Conservation (phyloP, 306 rosid genomes). For the Medicago truncatula region DNA sequence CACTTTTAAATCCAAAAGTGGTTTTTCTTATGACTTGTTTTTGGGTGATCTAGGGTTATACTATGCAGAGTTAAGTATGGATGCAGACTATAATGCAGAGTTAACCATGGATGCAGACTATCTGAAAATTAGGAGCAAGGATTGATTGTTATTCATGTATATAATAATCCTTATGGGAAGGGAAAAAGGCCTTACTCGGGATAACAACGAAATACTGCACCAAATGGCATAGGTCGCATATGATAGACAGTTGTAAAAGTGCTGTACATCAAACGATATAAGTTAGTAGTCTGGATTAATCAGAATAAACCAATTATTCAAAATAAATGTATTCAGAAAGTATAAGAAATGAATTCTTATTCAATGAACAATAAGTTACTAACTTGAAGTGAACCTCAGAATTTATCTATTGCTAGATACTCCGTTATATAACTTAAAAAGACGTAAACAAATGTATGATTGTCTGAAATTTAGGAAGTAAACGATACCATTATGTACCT, state of each 20-base stretch:
- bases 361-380: constrained; percentile 19
- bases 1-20: constrained; percentile 12
- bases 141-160: background rate
- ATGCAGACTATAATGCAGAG: constrained; percentile 10
- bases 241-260: constrained; percentile 81
- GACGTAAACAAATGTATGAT: background rate
- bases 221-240: constrained; percentile 91
- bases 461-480: constrained; percentile 19
- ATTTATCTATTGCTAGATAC: constrained; percentile 15
- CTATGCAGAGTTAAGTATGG: constrained; percentile 17
- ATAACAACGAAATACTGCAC: constrained; percentile 91
- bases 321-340: constrained; percentile 30
- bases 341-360: constrained; percentile 23
- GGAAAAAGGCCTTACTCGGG: constrained; percentile 71
- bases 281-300: constrained; percentile 37
- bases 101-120: constrained; percentile 19
- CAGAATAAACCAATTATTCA: constrained; percentile 24
- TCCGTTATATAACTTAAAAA: background rate
- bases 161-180: background rate
- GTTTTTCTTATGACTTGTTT: background rate
- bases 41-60: background rate
- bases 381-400: constrained; percentile 1
- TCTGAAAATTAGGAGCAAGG: constrained; percentile 27
- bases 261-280: constrained; percentile 54
- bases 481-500: background rate